These are phyloP conservation scores for Agarophyton chilense DNA, from an alignment of 23 red algal genomes.

Conservation along the genomic window DNA sequence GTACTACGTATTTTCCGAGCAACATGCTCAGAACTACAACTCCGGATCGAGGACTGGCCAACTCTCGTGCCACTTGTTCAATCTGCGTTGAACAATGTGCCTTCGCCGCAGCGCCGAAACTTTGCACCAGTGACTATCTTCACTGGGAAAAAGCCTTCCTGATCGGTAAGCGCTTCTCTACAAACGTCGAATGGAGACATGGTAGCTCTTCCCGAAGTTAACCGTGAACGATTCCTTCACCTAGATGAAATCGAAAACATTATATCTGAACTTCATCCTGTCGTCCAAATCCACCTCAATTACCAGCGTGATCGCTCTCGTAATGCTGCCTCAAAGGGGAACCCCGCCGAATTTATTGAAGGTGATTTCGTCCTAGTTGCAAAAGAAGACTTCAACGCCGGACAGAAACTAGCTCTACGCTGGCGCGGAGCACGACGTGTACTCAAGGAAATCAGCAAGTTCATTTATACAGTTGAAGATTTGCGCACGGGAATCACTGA, in stretches of 20 bases:
- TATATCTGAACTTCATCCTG: neutral
- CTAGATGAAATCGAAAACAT: neutral
- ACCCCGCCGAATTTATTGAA: neutral
- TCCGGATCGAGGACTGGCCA: neutral
- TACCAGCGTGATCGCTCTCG: neutral
- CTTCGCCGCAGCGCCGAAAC: neutral
- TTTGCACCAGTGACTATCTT: neutral
- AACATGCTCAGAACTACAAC: neutral
- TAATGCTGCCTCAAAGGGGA: neutral
- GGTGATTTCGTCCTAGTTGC: slow-evolving; percentile 3
- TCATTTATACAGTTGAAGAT: neutral
- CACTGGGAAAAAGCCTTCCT: neutral
- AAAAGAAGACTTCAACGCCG: neutral
- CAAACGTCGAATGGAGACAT: neutral
- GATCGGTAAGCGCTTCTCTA: neutral
- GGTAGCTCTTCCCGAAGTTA: neutral
- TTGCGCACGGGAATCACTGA: neutral
- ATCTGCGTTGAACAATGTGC: neutral
- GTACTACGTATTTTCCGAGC: neutral
- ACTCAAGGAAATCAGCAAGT: neutral
- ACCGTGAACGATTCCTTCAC: neutral
- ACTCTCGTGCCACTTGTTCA: neutral
- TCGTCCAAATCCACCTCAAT: neutral
- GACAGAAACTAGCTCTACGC: neutral
- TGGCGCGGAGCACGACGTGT: neutral